Conservation (phyloP, 2,329 filamentous ascomycete genomes). For the Thermothelomyces thermophilus region DNA sequence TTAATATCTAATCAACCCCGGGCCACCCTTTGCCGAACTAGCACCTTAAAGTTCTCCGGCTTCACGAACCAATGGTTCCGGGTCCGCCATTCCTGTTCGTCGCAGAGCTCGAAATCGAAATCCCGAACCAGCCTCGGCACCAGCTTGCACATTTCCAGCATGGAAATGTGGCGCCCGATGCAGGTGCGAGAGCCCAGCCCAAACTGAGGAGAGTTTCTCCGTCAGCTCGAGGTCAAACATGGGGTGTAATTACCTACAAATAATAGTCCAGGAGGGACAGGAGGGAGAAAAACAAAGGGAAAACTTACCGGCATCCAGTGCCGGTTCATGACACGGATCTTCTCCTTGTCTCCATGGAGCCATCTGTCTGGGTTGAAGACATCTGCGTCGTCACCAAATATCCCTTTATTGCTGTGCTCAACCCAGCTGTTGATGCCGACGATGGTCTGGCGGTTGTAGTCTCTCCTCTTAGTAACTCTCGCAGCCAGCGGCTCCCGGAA, state of each 20-base stretch:
- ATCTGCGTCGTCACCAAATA: slow-evolving; percentile 1
- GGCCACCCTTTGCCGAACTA: too few relatives aligned
- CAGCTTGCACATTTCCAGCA: slow-evolving; percentile 5
- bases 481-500: too few relatives aligned
- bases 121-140: not conserved
- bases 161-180: not conserved
- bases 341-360: not conserved
- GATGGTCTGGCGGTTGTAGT: not conserved
- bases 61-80: too few relatives aligned
- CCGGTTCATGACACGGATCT: not conserved
- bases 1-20: too few relatives aligned
- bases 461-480: too few relatives aligned
- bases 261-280: too few relatives aligned
- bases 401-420: not conserved
- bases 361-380: not conserved
- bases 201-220: not conserved
- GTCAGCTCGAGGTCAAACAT: not conserved
- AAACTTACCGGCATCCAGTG: slow-evolving; percentile 3
- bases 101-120: not conserved
- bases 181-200: slow-evolving; percentile 3
- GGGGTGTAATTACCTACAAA: too few relatives aligned
- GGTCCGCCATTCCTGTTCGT: too few relatives aligned
- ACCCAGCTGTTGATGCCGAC: slow-evolving; percentile 5
- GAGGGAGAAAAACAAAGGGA: too few relatives aligned
- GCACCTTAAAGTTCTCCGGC: too few relatives aligned